Evolutionary conservation across 768 basidiomycete species (phyloP).

Genomic region (Leccinellum rugosiceps): DNA sequence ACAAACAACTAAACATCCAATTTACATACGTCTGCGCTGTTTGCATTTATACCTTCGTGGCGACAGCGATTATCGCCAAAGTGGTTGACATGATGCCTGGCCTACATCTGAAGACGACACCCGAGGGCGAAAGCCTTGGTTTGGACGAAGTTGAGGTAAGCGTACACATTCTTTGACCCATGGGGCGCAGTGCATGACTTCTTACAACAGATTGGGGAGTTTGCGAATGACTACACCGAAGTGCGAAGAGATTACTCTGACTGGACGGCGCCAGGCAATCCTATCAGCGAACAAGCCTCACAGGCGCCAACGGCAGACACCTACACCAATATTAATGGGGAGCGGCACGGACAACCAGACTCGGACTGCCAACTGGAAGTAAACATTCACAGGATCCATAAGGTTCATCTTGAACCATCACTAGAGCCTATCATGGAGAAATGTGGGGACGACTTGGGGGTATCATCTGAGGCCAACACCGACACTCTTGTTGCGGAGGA

Average conservation of each 20-base stretch:
- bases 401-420: constrained; percentile 9
- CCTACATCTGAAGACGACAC: constrained; percentile 48
- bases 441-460: background rate
- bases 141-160: constrained; percentile 73
- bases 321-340: constrained; percentile 31
- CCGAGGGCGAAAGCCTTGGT: constrained; percentile 57
- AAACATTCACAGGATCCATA: background rate
- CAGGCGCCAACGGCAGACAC: constrained; percentile 10
- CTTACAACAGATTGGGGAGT: constrained; percentile 56
- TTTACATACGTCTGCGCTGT: constrained; percentile 60
- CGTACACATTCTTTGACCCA: background rate
- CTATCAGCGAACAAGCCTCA: constrained; percentile 4
- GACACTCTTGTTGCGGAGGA: background rate
- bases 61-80: constrained; percentile 61
- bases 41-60: constrained; percentile 57
- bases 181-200: background rate
- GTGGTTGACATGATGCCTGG: constrained; percentile 55
- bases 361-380: constrained; percentile 1
- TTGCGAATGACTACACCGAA: constrained; percentile 70
- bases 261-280: constrained; percentile 36
- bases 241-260: constrained; percentile 64
- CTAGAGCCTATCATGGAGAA: constrained; percentile 19
- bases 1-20: constrained; percentile 79
- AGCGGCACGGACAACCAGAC: constrained; percentile 39
- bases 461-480: background rate